phyloP scores from a whole-genome alignment of 495 filamentous ascomycete genomes.

The Hyaloscypha hepaticicola region DNA sequence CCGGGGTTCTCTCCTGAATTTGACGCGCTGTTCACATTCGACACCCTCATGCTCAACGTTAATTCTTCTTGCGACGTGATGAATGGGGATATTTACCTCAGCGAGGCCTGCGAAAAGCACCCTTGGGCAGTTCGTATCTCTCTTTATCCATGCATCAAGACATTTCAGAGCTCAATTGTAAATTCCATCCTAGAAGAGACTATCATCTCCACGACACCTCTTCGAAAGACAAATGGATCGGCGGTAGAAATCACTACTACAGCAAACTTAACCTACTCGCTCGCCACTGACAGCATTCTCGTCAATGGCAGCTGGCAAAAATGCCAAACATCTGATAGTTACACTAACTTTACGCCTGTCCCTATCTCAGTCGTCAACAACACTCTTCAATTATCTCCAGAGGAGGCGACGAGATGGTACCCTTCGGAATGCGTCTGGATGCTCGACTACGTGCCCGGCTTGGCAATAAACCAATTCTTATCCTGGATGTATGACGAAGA shows the following conservation, averaged over 20 bases:
- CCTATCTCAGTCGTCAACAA: background rate
- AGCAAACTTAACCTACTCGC: background rate
- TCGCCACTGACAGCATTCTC: background rate
- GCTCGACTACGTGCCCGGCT: background rate
- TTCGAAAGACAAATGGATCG: background rate
- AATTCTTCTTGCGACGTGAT: slow-evolving; percentile 1
- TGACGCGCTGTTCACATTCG: background rate
- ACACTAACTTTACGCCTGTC: background rate
- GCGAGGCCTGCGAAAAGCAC: background rate
- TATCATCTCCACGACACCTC: background rate
- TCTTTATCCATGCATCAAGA: slow-evolving; percentile 1
- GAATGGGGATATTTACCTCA: background rate
- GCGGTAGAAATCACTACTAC: background rate
- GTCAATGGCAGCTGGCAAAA: background rate
- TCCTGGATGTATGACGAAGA: background rate
- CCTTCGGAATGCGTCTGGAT: background rate
- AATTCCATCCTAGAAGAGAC: background rate
- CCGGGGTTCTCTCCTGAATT: background rate
- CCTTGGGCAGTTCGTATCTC: slow-evolving; percentile 2
- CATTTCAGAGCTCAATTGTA: background rate
- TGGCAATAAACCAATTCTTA: background rate
- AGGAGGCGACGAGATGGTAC: background rate
- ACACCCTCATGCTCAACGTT: background rate
- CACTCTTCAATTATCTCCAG: background rate
- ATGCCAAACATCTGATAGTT: background rate